A percentile compares a stretch with the other conserved stretches of the same genome.
These are phyloP conservation scores for Eurotiales sp. DNA, from an alignment of 2,329 filamentous ascomycete species.

Conservation along the genomic window DNA sequence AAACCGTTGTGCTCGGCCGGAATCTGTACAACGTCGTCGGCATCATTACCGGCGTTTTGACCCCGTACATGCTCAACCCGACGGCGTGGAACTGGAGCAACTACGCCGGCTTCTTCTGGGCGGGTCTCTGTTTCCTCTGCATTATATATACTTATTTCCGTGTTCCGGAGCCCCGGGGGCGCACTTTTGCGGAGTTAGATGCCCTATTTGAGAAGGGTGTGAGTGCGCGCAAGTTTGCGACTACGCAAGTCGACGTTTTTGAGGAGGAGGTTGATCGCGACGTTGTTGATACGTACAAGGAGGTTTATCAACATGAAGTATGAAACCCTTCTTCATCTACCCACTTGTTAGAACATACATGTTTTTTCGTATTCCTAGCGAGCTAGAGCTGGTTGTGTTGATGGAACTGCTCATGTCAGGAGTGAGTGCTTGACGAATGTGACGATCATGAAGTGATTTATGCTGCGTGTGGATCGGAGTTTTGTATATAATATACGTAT, in stretches of 20 bases:
- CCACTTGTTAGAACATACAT: neutral
- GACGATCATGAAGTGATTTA: neutral
- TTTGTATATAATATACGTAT: neutral
- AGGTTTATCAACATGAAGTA: neutral
- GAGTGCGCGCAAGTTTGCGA: constrained; percentile 68
- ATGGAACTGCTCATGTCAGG: neutral
- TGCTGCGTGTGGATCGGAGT: neutral
- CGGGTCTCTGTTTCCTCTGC: constrained; percentile 73
- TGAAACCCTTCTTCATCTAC: neutral
- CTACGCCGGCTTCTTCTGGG: constrained; percentile 86
- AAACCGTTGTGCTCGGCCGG: constrained; percentile 82
- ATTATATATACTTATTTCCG: constrained; percentile 79
- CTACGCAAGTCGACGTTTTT: constrained; percentile 55
- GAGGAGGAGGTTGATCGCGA: constrained; percentile 29
- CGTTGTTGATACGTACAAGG: constrained; percentile 14
- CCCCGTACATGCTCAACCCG: constrained; percentile 91
- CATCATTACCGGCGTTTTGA: constrained; percentile 77
- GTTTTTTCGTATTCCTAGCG: neutral
- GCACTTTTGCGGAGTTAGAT: constrained; percentile 83
- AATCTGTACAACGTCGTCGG: constrained; percentile 77
- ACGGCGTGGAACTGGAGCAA: constrained; percentile 83
- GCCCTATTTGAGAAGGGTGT: constrained; percentile 73
- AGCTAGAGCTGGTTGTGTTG: no score
- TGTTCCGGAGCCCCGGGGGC: constrained; percentile 72
- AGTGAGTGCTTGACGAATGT: neutral